Percentiles rank a stretch among this genome's conserved stretches.
Conservation (phyloP, 129 eudicot species). For the Glebionis coronaria region DNA sequence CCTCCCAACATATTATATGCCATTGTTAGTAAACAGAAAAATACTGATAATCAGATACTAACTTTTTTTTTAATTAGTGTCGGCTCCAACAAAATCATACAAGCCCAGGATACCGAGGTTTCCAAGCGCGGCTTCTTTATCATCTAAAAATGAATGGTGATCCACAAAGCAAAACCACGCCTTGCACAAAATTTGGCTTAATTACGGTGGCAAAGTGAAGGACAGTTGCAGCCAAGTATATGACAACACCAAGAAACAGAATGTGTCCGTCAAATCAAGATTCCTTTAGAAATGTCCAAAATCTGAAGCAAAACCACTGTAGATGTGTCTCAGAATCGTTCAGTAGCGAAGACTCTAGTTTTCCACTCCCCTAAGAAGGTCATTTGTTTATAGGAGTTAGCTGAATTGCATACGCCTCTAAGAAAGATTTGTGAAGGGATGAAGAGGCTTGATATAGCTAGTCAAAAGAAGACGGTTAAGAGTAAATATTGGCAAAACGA, state of each 20-base stretch:
- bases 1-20: too few relatives aligned
- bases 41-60: too few relatives aligned
- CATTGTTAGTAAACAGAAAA: too few relatives aligned
- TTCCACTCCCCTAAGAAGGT: constrained; percentile 74
- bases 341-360: constrained; percentile 65
- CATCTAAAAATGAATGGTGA: constrained; percentile 49
- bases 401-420: constrained; percentile 60
- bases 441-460: constrained; percentile 63
- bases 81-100: constrained; percentile 92
- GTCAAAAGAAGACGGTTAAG: constrained; percentile 58
- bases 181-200: constrained; percentile 36
- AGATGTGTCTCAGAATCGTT: constrained; percentile 32
- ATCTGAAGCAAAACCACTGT: constrained; percentile 43
- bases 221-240: constrained; percentile 91
- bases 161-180: constrained; percentile 34
- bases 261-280: constrained; percentile 41
- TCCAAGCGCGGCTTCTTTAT: constrained; percentile 47
- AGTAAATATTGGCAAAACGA: constrained; percentile 18
- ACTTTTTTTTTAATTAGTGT: too few relatives aligned
- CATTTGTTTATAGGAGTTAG: constrained; percentile 40
- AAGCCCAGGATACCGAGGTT: constrained; percentile 62
- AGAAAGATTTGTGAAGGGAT: constrained; percentile 68
- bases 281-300: constrained; percentile 71
- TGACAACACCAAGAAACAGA: constrained; percentile 86
- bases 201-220: constrained; percentile 60